Evolutionary conservation across 352 stramenopile genomes (phyloP), one percentile per base, ranked within the genome.

Genomic region (Lagenidium sp.): DNA sequence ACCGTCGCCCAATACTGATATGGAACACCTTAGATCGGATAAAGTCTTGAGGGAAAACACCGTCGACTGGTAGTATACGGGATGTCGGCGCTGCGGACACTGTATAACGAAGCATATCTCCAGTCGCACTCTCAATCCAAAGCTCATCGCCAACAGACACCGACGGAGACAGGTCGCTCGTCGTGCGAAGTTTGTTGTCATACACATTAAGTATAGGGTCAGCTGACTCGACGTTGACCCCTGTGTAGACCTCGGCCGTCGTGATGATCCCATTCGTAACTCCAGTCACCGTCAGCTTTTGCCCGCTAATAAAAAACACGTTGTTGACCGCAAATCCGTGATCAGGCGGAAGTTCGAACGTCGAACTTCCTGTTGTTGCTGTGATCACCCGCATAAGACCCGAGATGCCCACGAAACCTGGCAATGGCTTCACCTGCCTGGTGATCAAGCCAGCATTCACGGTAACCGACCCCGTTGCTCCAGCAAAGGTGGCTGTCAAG

Each of bases 181-280:
- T 86, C 15, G 79, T 85, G 5, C 62, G 65, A 1, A 88, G 44
- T 29, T 45, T 64, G 25, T 88, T 85, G 39, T 88, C 73, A 26
- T 80, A 85, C 0, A 84, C 30, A 31, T 67, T 77, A 13, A 71
- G 40, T 30, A 52, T 36, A 0, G 72, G 72, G 21, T 13, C 47
- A 12, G 53, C 63, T 4, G 19, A 46, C 0, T 45, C 48, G 11
- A 85, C 51, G 39, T 32, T 55, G 19, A 66, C 51, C 0, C 68
- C 65, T 4, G 24, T 41, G 26, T 81, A 85, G 0, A 41, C 25
- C 36, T 63, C 44, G 0, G 47, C 19, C 4, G 62, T 79, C 3
- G 58, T 81, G 15, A 83, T 41, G 5, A 53, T 30, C 2, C 42
- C 36, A 22, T 50, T 60, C 7, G 28, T 13, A 4, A 80, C 53